These are phyloP conservation scores for Candida anglica DNA, from an alignment of 805 yeast genomes.

Conservation along the genomic window DNA sequence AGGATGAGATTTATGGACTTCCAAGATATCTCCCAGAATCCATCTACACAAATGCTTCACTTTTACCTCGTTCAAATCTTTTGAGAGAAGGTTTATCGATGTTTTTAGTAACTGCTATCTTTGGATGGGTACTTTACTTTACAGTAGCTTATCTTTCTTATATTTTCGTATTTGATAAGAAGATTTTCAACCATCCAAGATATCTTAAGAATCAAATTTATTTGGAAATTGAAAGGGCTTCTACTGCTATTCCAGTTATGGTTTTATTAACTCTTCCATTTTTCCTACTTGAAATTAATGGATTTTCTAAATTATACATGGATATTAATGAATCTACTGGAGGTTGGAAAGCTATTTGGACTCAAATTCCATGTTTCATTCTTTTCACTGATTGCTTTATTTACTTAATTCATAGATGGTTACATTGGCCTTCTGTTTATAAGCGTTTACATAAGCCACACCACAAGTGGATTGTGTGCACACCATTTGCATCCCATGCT, in stretches of 20 bases:
- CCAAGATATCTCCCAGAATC: constrained; percentile 58
- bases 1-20: constrained; percentile 53
- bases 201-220: constrained; percentile 90
- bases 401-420: constrained; percentile 85
- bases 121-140: constrained; percentile 84
- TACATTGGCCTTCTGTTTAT: constrained; percentile 91
- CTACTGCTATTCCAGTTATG: constrained; percentile 85
- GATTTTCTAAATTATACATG: constrained; percentile 77
- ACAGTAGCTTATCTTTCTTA: constrained; percentile 75
- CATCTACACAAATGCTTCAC: constrained; percentile 57
- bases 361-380: constrained; percentile 75
- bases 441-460: constrained; percentile 91
- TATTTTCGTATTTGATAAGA: constrained; percentile 75
- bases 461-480: constrained; percentile 98
- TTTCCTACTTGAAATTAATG: constrained; percentile 79
- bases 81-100: constrained; percentile 69
- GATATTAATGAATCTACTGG: constrained; percentile 59
- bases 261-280: constrained; percentile 84
- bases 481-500: constrained; percentile 97
- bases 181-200: constrained; percentile 92
- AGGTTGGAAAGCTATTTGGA: constrained; percentile 58
- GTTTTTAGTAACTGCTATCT: constrained; percentile 65
- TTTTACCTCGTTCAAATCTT: constrained; percentile 67
- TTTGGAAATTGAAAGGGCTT: constrained; percentile 76
- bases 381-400: constrained; percentile 94